Base-by-base conservation (phyloP, 805 yeast species). In the Wickerhamiella lipophila region DNA sequence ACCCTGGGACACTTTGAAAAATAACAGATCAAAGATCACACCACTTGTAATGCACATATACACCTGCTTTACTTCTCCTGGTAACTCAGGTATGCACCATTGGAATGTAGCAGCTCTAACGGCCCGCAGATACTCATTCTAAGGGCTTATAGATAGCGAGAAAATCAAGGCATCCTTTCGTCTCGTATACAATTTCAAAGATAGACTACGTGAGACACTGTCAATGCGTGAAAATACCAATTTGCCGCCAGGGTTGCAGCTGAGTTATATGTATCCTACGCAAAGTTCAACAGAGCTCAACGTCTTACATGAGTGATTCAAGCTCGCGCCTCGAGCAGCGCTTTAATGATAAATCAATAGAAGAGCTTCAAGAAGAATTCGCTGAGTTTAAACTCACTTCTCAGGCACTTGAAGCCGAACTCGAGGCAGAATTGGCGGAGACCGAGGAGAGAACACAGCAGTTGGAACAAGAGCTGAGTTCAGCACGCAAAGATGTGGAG, bases 351-450 rank as follows among this genome's bases (percentile, higher is more conserved):
- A 32, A 36, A 2, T 30, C 47, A 34, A 30, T 44, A n/a, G 47
- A 44, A 23, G 40, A 67, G 54, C 61, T 71, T 12, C 73, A 69
- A 55, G 53, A 53, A 6, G 74, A 71, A 53, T 56, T 72, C 16
- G 60, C 57, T 18, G 76, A 72, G 53, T 69, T 72, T 50, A 70
- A 69, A 50, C 60, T 57, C 19, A 67, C 73, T 5, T 68, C 73
- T 40, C 60, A 64, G 43, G 76, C 71, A 52, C 59, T 72, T 34
- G 76, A 72, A 55, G 60, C 58, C 35, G 76, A 70, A 47, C 58
- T 72, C 29, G 76, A 72, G 56, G 61, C 62, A 49, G 75, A 72
- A 51, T 57, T 68, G 30, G 65, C 55, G n/a, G 65, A 59, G 21
- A 50, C 65, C 19, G 68, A 68, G 19, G 53, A 51, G 36, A 50